Evolutionary conservation across 495 filamentous ascomycete species (phyloP), one percentile per base, ranked within the genome.

Genomic region (Articulospora tetracladia): DNA sequence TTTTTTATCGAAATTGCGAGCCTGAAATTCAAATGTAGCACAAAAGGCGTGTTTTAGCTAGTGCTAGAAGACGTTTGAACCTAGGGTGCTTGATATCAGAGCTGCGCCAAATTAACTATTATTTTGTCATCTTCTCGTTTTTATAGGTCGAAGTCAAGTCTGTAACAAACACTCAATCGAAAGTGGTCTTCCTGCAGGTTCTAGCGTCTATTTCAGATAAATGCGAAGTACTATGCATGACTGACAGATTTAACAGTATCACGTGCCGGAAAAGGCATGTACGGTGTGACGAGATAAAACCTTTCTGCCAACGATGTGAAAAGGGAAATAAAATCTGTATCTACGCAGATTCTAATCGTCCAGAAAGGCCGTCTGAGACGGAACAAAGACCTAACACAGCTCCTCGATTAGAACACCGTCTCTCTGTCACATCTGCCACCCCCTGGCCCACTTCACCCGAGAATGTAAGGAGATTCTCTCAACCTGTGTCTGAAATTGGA

Each of bases 211-310:
- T 32, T 13, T 13, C 30, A 32, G 30, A 13, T 10, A 47, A 23
- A 47, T 8, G 41, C 12, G 25, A 6, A 25, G 6, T 50, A 25
- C 47, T 8, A 44, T n/a, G 30, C 30, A 34, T 34, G 30, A 34
- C 30, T 34, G 30, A 34, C 30, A 34, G 15, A n/a, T 44, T 26
- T 26, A 24, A 23, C 34, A 58, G 55, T 24, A 48, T 58, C 23
- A 58, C 55, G 55, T 58, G 55, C 34, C 23, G 55, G 8, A 19
- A 27, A 17, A 2, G 55, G 6, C 55, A 58, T 58, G 39, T 58
- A 10, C 48, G 49, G 23, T 58, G 55, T 58, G 55, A 58, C 23
- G 55, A 50, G n/a, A 3, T 20, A 11, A 32, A 28, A 28, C 55
- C 55, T 4, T 22, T 49, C 41, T 58, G 55, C 55, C 41, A 50